These are phyloP conservation scores for Tardiomyces blankii DNA, from an alignment of 1,139 yeast genomes.

Conservation along the genomic window DNA sequence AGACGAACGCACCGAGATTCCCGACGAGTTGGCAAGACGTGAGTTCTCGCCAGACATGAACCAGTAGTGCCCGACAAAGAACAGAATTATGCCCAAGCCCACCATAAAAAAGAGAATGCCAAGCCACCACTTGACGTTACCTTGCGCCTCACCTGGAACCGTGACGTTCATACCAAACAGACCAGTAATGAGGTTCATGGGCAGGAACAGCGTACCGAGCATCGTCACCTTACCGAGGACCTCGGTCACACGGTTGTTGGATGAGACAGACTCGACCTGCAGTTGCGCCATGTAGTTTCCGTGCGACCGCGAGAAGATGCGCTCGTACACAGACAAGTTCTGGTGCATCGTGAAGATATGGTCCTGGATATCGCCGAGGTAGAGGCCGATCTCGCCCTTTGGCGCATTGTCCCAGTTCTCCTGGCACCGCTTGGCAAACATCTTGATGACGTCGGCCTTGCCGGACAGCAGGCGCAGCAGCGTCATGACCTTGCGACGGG, in stretches of 20 bases:
- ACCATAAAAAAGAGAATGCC: conserved; percentile 50
- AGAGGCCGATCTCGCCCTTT: conserved; percentile 40
- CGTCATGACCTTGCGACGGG: conserved; percentile 86
- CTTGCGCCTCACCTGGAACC: conserved; percentile 59
- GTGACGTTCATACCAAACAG: conserved; percentile 91
- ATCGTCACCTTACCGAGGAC: conserved; percentile 84
- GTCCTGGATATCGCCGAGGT: conserved; percentile 94
- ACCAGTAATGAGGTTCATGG: conserved; percentile 84
- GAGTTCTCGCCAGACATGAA: neutral
- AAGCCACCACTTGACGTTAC: conserved; percentile 48
- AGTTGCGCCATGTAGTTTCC: conserved; percentile 87
- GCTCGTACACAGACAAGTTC: conserved; percentile 78
- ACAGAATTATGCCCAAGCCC: conserved; percentile 26
- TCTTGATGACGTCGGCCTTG: conserved; percentile 93
- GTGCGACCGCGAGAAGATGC: conserved; percentile 85
- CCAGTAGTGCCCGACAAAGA: conserved; percentile 11
- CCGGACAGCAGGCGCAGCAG: conserved; percentile 83
- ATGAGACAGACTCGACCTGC: conserved; percentile 82
- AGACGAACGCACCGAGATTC: conserved; percentile 5
- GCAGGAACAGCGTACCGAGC: conserved; percentile 83
- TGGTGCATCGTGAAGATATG: conserved; percentile 95
- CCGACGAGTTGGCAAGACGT: neutral
- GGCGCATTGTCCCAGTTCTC: conserved; percentile 42
- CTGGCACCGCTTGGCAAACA: conserved; percentile 94
- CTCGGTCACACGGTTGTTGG: conserved; percentile 74